Conservation (phyloP, 345 rosid genomes). For the Viola odorata region DNA sequence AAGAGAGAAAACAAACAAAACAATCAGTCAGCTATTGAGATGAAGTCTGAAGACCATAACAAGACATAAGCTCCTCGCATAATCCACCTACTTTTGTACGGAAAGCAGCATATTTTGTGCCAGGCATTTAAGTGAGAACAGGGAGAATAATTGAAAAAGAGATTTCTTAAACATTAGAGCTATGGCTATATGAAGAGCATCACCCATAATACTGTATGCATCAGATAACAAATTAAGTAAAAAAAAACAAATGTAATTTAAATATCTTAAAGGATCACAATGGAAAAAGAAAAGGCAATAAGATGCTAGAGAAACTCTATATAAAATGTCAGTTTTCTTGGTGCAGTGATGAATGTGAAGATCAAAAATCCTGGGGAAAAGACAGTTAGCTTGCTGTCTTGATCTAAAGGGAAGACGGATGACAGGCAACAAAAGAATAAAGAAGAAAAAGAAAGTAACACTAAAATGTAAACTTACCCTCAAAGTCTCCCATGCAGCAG, state of each 20-base stretch:
- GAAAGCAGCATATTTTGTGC: neutral
- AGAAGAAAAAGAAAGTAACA: neutral
- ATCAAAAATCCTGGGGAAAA: neutral
- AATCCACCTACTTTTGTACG: neutral
- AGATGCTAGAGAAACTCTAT: neutral
- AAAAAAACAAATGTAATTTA: neutral
- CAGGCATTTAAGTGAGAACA: neutral
- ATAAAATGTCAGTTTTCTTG: neutral
- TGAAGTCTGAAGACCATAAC: neutral
- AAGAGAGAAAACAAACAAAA: neutral
- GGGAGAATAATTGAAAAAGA: neutral
- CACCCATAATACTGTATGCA: no score
- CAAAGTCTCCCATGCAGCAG: conserved; percentile 29
- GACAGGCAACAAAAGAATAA: neutral
- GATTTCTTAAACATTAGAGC: neutral
- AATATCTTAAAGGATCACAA: neutral
- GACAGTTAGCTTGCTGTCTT: neutral
- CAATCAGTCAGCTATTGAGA: neutral
- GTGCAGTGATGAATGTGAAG: neutral
- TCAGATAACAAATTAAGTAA: neutral
- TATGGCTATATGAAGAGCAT: neutral
- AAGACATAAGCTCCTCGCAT: neutral
- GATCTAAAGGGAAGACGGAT: neutral
- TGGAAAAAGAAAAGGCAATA: neutral
- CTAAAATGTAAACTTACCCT: conserved; percentile 14